A percentile compares a stretch with the other conserved stretches of the same genome.
Conservation (phyloP, 306 rosid genomes). For the Begonia loranthoides region DNA sequence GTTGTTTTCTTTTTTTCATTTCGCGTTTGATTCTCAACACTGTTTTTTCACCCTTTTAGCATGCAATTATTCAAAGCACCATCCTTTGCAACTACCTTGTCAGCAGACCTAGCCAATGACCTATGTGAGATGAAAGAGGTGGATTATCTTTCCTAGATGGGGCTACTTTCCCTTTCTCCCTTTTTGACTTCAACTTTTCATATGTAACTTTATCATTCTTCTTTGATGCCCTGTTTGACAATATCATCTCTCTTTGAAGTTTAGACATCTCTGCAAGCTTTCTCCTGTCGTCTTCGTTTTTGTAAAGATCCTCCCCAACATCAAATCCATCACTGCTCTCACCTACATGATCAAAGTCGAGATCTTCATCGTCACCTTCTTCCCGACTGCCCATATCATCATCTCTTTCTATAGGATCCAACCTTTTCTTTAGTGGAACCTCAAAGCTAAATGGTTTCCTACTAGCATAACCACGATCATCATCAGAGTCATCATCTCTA, state of each 20-base stretch:
- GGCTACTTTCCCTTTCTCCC: constrained; percentile 47
- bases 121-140: constrained; percentile 57
- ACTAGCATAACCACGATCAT: constrained; percentile 33
- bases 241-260: constrained; percentile 90
- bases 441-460: constrained; percentile 47
- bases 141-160: constrained; percentile 43
- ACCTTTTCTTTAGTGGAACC: constrained; percentile 78
- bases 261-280: constrained; percentile 92
- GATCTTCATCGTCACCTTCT: constrained; percentile 46
- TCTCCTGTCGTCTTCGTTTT: constrained; percentile 58
- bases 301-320: constrained; percentile 84
- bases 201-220: constrained; percentile 60
- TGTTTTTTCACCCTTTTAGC: constrained; percentile 88
- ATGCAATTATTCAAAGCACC: constrained; percentile 77
- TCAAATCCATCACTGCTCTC: constrained; percentile 61
- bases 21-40: too few relatives aligned
- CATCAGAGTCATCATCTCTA: constrained; percentile 59
- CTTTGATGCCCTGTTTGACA: constrained; percentile 75
- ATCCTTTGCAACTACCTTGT: constrained; percentile 75
- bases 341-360: constrained; percentile 31
- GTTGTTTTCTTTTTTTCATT: too few relatives aligned
- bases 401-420: constrained; percentile 56
- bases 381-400: constrained; percentile 75
- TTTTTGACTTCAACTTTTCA: constrained; percentile 59
- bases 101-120: constrained; percentile 62